Conservation (phyloP, 768 basidiomycete genomes). For the Fomitopsis pulvina region DNA sequence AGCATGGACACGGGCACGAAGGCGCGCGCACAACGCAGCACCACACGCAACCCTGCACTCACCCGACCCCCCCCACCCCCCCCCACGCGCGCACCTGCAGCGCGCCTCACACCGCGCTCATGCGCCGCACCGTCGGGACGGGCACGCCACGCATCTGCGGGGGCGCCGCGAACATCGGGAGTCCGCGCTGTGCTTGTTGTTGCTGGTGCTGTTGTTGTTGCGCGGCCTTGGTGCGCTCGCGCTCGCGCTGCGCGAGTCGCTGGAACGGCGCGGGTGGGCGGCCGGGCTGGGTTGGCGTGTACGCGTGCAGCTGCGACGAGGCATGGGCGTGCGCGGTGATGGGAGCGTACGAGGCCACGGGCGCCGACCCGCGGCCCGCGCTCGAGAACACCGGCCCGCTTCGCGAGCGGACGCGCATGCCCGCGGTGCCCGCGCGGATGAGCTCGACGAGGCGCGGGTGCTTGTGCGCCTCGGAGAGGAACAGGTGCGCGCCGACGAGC, state of each 20-base stretch:
- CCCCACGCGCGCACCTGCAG: not conserved
- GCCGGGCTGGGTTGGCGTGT: not conserved
- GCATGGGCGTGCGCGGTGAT: not conserved
- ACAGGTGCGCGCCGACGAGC: slow-evolving; percentile 44
- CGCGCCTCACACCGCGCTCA: not conserved
- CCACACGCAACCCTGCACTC: not conserved
- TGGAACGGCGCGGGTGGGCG: not conserved
- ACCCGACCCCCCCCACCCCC: not conserved
- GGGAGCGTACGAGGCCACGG: not conserved
- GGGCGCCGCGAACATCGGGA: not conserved
- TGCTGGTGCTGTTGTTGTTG: not conserved
- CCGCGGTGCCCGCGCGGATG: slow-evolving; percentile 39
- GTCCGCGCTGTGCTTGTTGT: not conserved
- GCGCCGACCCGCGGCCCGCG: not conserved
- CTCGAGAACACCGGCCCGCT: not conserved
- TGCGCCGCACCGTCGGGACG: not conserved
- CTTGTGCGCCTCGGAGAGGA: slow-evolving; percentile 49
- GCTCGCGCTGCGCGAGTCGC: not conserved
- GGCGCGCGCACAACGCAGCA: not conserved
- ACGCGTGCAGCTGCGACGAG: not conserved
- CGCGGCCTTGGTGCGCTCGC: not conserved
- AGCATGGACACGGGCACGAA: no score
- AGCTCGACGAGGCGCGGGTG: slow-evolving; percentile 46
- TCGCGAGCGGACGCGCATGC: not conserved
- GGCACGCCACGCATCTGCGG: not conserved